phyloP scores from a whole-genome alignment of 495 filamentous ascomycete species.

The Aspergillus sparsus region DNA sequence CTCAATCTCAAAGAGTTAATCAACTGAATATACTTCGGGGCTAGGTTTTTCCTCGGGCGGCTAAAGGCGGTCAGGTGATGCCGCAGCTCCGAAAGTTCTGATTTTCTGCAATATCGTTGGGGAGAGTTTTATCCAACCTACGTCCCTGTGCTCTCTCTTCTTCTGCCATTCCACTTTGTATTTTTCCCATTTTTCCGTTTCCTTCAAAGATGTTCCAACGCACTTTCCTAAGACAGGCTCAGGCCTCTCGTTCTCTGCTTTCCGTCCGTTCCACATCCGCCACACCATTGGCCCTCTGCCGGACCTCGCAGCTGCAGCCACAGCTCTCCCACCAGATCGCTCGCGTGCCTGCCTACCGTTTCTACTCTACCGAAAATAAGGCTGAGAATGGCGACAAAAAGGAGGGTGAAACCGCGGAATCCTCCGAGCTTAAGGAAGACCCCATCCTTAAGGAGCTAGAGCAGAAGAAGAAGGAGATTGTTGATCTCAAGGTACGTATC shows the following conservation, averaged over 20 bases:
- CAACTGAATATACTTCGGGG: slow-evolving; percentile 16
- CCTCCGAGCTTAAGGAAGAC: slow-evolving; percentile 49
- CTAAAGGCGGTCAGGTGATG: slow-evolving; percentile 24
- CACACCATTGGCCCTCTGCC: slow-evolving; percentile 39
- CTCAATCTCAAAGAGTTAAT: neutral
- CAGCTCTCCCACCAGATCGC: slow-evolving; percentile 37
- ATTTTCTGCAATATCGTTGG: slow-evolving; percentile 20
- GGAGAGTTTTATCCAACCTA: slow-evolving; percentile 8
- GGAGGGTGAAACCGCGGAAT: slow-evolving; percentile 37
- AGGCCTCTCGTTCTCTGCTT: slow-evolving; percentile 43
- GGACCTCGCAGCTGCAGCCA: slow-evolving; percentile 42
- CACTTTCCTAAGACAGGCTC: slow-evolving; percentile 46
- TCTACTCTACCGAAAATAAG: slow-evolving; percentile 48
- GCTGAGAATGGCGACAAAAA: slow-evolving; percentile 38
- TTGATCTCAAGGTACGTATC: slow-evolving; percentile 77
- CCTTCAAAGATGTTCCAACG: slow-evolving; percentile 47
- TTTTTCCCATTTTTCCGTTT: neutral
- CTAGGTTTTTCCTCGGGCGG: slow-evolving; percentile 18
- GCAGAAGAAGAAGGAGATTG: slow-evolving; percentile 76
- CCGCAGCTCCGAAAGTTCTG: slow-evolving; percentile 25
- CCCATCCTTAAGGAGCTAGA: slow-evolving; percentile 67
- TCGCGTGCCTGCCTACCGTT: slow-evolving; percentile 32
- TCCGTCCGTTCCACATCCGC: slow-evolving; percentile 36
- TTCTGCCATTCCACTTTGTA: slow-evolving; percentile 7
- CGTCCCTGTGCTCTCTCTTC: slow-evolving; percentile 2